Conservation (phyloP, 345 rosid genomes). For the Pistacia integerrima region DNA sequence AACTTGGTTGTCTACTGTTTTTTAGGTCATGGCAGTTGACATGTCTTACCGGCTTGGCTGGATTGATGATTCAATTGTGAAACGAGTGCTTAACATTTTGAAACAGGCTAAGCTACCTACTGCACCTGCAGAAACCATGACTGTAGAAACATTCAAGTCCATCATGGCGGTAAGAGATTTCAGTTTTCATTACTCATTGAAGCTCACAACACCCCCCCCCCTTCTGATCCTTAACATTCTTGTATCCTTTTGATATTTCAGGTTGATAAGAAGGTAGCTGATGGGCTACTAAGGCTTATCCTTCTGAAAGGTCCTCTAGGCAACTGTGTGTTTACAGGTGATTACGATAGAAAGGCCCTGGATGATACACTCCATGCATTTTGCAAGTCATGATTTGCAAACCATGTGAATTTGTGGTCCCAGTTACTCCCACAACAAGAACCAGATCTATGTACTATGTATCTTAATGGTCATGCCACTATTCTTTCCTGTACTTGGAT, state of each 20-base stretch:
- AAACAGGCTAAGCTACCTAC: constrained; percentile 72
- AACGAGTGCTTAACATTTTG: constrained; percentile 65
- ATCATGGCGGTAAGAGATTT: constrained; percentile 84
- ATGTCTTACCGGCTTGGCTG: constrained; percentile 98
- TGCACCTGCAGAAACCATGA: constrained; percentile 79
- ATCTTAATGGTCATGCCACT: background rate
- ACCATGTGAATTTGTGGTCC: background rate
- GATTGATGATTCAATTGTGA: constrained; percentile 84
- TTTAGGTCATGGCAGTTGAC: constrained; percentile 98
- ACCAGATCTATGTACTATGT: background rate
- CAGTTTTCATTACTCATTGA: background rate
- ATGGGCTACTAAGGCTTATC: constrained; percentile 89
- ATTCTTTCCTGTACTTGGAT: background rate
- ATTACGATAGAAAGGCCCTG: constrained; percentile 77
- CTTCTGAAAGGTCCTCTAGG: constrained; percentile 93
- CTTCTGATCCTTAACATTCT: background rate
- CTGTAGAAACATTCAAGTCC: constrained; percentile 89
- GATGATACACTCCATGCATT: constrained; percentile 84
- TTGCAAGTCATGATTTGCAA: constrained; percentile 48
- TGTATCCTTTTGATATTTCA: constrained; percentile 27
- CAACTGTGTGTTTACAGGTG: constrained; percentile 91
- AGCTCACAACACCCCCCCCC: constrained; percentile 8
- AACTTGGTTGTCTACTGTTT: constrained; percentile 10
- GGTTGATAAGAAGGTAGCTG: constrained; percentile 99
- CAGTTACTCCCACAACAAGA: background rate